These are phyloP conservation scores for Zygoascus biomembranicola DNA, from an alignment of 805 yeast genomes.

Conservation along the genomic window DNA sequence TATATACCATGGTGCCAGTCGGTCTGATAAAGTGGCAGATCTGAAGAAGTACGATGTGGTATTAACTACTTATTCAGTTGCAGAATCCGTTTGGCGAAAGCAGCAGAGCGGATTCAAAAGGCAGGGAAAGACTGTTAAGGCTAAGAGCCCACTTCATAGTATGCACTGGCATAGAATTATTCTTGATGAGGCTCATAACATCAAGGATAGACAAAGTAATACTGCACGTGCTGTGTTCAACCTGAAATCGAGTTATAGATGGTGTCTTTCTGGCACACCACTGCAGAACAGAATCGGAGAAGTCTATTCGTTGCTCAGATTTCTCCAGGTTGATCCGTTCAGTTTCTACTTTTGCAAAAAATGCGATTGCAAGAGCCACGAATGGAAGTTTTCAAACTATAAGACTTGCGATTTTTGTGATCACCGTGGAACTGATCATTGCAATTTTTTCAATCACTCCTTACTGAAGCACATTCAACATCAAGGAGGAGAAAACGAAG, in stretches of 20 bases:
- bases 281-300: slow-evolving; percentile 95
- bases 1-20: slow-evolving; percentile 79
- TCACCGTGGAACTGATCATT: slow-evolving; percentile 90
- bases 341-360: slow-evolving; percentile 87
- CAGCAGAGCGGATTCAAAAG: slow-evolving; percentile 78
- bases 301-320: slow-evolving; percentile 84
- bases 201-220: slow-evolving; percentile 88
- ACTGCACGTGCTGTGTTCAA: slow-evolving; percentile 88
- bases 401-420: slow-evolving; percentile 81
- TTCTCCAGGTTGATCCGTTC: slow-evolving; percentile 76
- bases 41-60: slow-evolving; percentile 64
- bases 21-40: slow-evolving; percentile 51
- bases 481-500: slow-evolving; percentile 74
- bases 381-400: slow-evolving; percentile 80
- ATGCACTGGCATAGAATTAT: slow-evolving; percentile 76
- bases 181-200: slow-evolving; percentile 95
- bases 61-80: slow-evolving; percentile 84
- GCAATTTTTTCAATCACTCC: slow-evolving; percentile 92
- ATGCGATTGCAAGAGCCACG: slow-evolving; percentile 74
- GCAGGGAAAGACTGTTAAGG: slow-evolving; percentile 67
- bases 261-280: slow-evolving; percentile 96
- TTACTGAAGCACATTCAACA: slow-evolving; percentile 90
- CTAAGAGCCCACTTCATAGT: slow-evolving; percentile 64
- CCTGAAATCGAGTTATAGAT: slow-evolving; percentile 61
- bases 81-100: slow-evolving; percentile 80